Evolutionary conservation across 495 filamentous ascomycete species (phyloP).

Genomic region (Pseudotulostoma volvatum): DNA sequence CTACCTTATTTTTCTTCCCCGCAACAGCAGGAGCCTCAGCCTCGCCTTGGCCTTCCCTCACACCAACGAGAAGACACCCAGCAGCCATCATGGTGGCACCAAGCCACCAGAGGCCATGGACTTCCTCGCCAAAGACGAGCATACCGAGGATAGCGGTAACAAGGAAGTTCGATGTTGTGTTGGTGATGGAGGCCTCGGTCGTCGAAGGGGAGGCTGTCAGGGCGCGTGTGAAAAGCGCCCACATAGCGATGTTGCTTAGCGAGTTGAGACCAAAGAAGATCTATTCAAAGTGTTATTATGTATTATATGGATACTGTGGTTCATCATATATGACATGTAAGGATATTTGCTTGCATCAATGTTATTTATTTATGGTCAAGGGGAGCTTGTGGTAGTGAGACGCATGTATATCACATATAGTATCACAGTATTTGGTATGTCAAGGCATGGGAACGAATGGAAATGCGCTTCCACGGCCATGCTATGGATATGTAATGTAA

Average conservation of each 20-base stretch:
- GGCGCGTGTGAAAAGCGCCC: constrained; percentile 71
- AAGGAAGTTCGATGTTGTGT: constrained; percentile 86
- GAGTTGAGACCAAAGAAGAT: constrained; percentile 79
- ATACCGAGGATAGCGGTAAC: constrained; percentile 74
- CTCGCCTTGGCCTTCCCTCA: constrained; percentile 52
- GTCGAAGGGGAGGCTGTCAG: constrained; percentile 70
- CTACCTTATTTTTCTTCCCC: not conserved
- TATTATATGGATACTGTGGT: too few relatives aligned
- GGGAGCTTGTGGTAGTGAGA: too few relatives aligned
- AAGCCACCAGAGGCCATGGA: constrained; percentile 74
- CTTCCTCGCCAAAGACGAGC: constrained; percentile 51
- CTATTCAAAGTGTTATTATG: constrained; percentile 34
- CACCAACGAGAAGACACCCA: constrained; percentile 81
- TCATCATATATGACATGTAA: too few relatives aligned
- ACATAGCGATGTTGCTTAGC: constrained; percentile 85
- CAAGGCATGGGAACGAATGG: too few relatives aligned
- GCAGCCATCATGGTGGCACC: constrained; percentile 72
- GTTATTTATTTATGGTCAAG: too few relatives aligned
- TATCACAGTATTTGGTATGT: too few relatives aligned
- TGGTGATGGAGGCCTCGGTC: constrained; percentile 81
- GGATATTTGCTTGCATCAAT: too few relatives aligned
- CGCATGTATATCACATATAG: too few relatives aligned
- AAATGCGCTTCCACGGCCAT: too few relatives aligned
- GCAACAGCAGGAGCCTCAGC: not conserved
- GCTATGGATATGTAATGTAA: too few relatives aligned